Conservation (phyloP, 2,329 filamentous ascomycete genomes). For the Neurospora sp. region DNA sequence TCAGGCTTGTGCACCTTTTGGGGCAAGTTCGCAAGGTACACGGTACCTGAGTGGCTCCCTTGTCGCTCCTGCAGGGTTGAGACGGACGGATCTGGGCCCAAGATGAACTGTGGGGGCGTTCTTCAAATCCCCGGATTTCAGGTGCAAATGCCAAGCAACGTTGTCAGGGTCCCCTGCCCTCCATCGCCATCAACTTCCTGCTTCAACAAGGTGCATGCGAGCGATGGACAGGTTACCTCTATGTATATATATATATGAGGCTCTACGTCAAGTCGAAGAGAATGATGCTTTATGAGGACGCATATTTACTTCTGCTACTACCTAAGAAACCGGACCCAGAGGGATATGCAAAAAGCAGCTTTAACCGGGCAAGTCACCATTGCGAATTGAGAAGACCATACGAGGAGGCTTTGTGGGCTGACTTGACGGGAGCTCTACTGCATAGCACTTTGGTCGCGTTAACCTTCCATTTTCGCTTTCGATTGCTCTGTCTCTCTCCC, state of each 20-base stretch:
- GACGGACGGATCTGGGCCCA: constrained; percentile 8
- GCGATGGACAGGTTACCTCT: not conserved
- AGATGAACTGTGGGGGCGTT: constrained; percentile 9
- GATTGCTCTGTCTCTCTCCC: not conserved
- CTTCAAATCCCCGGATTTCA: not conserved
- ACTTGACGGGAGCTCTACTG: not conserved
- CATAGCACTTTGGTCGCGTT: not conserved
- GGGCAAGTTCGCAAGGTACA: not conserved
- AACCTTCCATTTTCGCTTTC: not conserved
- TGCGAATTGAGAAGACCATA: not conserved
- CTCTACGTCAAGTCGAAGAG: not conserved
- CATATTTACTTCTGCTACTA: not conserved
- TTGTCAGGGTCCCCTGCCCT: not conserved
- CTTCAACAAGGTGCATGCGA: not conserved
- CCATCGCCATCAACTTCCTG: not conserved
- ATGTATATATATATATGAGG: not conserved
- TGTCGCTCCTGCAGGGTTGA: not conserved
- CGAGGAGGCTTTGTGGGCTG: not conserved
- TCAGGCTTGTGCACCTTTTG: not conserved
- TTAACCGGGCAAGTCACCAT: not conserved
- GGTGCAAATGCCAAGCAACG: not conserved
- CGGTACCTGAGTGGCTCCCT: not conserved
- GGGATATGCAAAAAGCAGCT: not conserved
- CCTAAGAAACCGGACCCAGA: not conserved
- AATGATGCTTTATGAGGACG: not conserved